Evolutionary conservation across 306 rosid genomes (phyloP).

Genomic region (Dryas alaskensis): DNA sequence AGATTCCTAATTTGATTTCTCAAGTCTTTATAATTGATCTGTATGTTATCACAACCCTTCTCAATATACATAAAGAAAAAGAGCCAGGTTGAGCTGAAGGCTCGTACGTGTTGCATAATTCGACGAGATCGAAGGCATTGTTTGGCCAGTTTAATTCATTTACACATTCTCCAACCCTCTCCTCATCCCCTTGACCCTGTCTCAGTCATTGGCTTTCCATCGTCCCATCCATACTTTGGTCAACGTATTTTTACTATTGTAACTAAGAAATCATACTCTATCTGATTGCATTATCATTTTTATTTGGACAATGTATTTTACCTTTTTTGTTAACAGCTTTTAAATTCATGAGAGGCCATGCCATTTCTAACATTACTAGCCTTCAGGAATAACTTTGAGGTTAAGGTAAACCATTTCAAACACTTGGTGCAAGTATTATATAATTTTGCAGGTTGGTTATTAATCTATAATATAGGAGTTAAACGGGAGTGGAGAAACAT

Average conservation of each 20-base stretch:
- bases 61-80: background rate
- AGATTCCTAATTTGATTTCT: slow-evolving; percentile 1
- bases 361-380: no score
- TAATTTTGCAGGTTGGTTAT: no score
- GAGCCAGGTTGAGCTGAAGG: background rate
- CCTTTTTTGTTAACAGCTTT: no score
- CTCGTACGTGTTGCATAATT: background rate
- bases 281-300: background rate
- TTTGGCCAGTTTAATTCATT: background rate
- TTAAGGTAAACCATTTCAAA: no score
- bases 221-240: background rate
- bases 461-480: no score
- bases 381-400: no score
- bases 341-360: no score
- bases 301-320: background rate
- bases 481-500: no score
- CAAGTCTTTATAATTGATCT: background rate
- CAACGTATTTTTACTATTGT: background rate
- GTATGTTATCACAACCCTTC: background rate
- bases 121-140: background rate
- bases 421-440: no score
- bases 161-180: background rate
- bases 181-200: background rate
- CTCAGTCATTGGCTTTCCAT: background rate
- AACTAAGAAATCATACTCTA: background rate